Base-by-base conservation (phyloP, 257 asterid genomes). In the Parsonsia alboflavescens region DNA sequence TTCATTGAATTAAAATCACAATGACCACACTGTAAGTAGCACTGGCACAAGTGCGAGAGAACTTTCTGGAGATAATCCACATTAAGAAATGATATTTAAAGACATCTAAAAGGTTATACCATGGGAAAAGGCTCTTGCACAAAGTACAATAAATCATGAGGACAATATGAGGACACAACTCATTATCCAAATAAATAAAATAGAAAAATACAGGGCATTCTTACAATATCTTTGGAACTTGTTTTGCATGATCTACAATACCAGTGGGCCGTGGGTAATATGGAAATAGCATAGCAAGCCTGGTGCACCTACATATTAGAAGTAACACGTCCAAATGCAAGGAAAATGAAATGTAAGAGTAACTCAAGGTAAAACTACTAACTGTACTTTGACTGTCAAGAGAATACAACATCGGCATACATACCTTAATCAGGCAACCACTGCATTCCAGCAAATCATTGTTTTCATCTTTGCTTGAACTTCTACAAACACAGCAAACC, bases 371-470 rank as follows among this genome's bases (percentile, higher is more conserved):
- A 58, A n/a, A 12, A 63, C 15, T 46, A 63, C 8, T 46, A 57
- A 17, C 16, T 21, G 9, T 0, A 46, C 26, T 10, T 42, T 10
- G 77, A 46, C 42, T 54, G 26, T 30, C 70, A 49, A 56, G 44
- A 49, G 57, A 17, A 56, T 13, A 45, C 70, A 65, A 36, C 21
- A 53, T 0, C 54, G 61, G 78, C 64, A 48, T 39, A 68, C 63
- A 82, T 76, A 82, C 91, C 87, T 82, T 86, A 79, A 77, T 76
- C 41, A 81, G 78, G 80, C 76, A 81, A 72, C 74, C 41, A 78
- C 54, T 81, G 83, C 86, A 79, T 79, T 81, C 81, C 59, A 79
- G 57, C 56, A 84, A 73, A 53, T 73, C 74, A 74, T 83, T 72
- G 70, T 15, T 50, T 48, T 77, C 81, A 64, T 83, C 82, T 72